Percentiles rank a stretch among this genome's conserved stretches.
phyloP scores from a whole-genome alignment of 1,284 basidiomycete species.

The Rhodotorula sp. region DNA sequence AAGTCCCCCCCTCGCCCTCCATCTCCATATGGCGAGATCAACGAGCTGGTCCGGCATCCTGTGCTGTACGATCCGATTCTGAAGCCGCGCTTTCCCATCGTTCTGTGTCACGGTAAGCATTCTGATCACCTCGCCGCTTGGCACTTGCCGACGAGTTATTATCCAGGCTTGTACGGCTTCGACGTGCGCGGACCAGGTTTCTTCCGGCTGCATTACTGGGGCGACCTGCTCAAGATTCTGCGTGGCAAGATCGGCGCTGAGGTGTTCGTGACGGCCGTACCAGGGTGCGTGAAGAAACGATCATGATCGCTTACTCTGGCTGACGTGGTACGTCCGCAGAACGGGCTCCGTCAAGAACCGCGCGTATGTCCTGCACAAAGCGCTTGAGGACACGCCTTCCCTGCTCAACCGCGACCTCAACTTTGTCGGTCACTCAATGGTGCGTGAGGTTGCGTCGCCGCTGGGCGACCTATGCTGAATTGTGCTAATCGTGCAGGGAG shows the following conservation, averaged over 20 bases:
- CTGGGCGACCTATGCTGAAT: neutral
- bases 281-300: slow-evolving; percentile 58
- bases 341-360: slow-evolving; percentile 88
- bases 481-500: slow-evolving; percentile 55
- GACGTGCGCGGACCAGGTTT: slow-evolving; percentile 53
- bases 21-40: slow-evolving; percentile 38
- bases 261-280: slow-evolving; percentile 92
- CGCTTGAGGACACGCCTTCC: slow-evolving; percentile 63
- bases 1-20: slow-evolving; percentile 3
- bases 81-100: slow-evolving; percentile 81
- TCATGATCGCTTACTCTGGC: neutral
- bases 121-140: neutral
- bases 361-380: slow-evolving; percentile 72
- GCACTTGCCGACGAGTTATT: neutral
- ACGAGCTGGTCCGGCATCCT: slow-evolving; percentile 41
- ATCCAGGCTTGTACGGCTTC: slow-evolving; percentile 86
- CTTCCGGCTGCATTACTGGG: slow-evolving; percentile 92
- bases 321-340: slow-evolving; percentile 51
- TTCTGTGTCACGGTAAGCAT: slow-evolving; percentile 85
- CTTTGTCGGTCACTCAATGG: slow-evolving; percentile 95
- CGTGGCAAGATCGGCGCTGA: slow-evolving; percentile 81
- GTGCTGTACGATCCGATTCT: slow-evolving; percentile 57
- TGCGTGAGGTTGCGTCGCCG: slow-evolving; percentile 35
- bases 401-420: slow-evolving; percentile 71
- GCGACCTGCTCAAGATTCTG: slow-evolving; percentile 77